Conservation (phyloP, 2,329 filamentous ascomycete species). For the Clarireedia paspali region DNA sequence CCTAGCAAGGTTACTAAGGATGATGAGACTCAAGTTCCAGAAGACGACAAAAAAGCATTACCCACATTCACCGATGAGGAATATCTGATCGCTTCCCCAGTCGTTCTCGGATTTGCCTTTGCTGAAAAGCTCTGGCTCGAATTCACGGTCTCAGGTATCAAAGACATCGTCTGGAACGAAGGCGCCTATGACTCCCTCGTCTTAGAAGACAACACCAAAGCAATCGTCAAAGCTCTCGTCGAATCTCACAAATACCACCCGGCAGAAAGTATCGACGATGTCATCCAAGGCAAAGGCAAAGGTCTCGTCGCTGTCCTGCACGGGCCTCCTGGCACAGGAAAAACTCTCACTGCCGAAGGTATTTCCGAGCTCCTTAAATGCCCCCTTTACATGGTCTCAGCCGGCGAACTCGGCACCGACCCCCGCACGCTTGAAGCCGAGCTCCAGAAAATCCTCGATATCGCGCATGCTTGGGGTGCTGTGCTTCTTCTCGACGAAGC, state of each 20-base stretch:
- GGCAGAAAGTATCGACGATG: conserved; percentile 74
- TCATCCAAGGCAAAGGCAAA: conserved; percentile 77
- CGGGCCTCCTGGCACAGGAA: conserved; percentile 79
- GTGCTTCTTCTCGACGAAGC: conserved; percentile 81
- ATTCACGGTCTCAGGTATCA: conserved; percentile 70
- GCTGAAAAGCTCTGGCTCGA: conserved; percentile 87
- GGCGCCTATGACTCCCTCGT: conserved; percentile 77
- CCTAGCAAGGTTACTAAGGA: conserved; percentile 23
- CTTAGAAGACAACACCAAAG: conserved; percentile 52
- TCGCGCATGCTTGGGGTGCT: conserved; percentile 79
- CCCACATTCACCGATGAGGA: conserved; percentile 72
- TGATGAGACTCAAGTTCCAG: conserved; percentile 9
- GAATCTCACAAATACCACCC: conserved; percentile 78
- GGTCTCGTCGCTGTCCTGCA: conserved; percentile 77
- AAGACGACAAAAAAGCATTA: conserved; percentile 28
- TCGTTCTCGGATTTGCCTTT: conserved; percentile 82
- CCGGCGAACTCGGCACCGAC: conserved; percentile 75
- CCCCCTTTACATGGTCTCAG: conserved; percentile 76
- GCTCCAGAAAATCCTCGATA: conserved; percentile 76
- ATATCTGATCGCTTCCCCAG: conserved; percentile 73
- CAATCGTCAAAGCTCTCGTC: conserved; percentile 72
- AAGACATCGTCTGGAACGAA: conserved; percentile 78
- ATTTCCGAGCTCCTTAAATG: conserved; percentile 77
- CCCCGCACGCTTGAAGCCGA: conserved; percentile 65
- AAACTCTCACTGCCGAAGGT: conserved; percentile 80